Base-by-base conservation (phyloP, 371 early-diverging fungal genomes). In the Syncephalastrum racemosum region DNA sequence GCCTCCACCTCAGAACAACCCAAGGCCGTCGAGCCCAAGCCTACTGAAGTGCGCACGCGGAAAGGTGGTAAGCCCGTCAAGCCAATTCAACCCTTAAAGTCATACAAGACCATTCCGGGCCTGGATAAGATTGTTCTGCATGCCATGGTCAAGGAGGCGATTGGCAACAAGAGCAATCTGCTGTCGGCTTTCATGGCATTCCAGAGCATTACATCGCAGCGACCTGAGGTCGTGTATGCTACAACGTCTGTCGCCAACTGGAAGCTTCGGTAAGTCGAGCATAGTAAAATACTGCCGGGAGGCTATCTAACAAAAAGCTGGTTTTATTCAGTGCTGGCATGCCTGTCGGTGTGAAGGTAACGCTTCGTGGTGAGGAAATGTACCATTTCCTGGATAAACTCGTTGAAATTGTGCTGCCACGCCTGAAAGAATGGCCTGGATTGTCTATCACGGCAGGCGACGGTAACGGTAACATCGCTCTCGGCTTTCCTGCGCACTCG, bases 351-450 rank as follows among this genome's bases (percentile, higher is more conserved):
- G 88, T 85, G 59, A 83, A 87, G 63, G 90, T 91, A 14, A 86
- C 84, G 47, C 65, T 94, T 50, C 77, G 79, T 15, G 96, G 96
- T 39, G 87, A 90, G 44, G 84, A 84, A 59, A 95, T 95, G 94
- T 95, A 89, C 74, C 84, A 86, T 52, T 97, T 98, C 62, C 69
- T 98, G 69, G 98, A 98, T 71, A 96, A 96, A 69, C 80, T 95
- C 36, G 85, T 91, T 1, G 95, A 96, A 73, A 87, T 92, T 18
- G 96, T 98, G 7, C 70, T 98, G 54, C 98, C 98, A 46, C 90
- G 93, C 47, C 76, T 97, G 57, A 92, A 93, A 59, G 96, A 96
- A 73, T 98, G 91, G 89, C 78, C 83, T 42, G 97, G 96, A 2
- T 61, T 96, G 27, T 73, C 79, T 5, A 80, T 82, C 70, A 84